Evolutionary conservation across 495 filamentous ascomycete species (phyloP), one percentile per base, ranked within the genome.

Genomic region (Neurospora sp.): DNA sequence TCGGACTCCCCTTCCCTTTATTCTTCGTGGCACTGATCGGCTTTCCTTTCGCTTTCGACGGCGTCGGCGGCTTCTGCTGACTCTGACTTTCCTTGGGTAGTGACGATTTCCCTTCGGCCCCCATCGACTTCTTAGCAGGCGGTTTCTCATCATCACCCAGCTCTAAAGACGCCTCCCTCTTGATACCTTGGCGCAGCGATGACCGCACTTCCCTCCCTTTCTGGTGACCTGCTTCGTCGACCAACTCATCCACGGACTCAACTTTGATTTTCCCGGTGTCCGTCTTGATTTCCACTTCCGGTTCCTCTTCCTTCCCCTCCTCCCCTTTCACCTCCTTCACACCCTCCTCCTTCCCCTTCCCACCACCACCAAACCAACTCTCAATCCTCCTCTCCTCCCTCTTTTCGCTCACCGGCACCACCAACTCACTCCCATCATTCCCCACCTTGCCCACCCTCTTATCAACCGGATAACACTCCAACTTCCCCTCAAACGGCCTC

Each of bases 381-480:
- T 91, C 92, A 79, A 99, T 98, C 74, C 94, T 96, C 46, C 84
- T 88, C 83, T 96, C 97, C 77, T 97, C 97, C 78, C 94, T 92
- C 70, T 87, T 90, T 80, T 91, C 94, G 76, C 90, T 86, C 59
- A 97, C 82, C 0, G 94, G 94, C 2, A 97, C 84, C 46, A 98
- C 88, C 79, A 98, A 97, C 3, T 84, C 86, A 0, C 91, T 89
- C 20, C 90, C 93, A 79, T 97, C 92, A 75, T 97, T 97, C n/a
- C 95, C 94, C 2, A 97, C 96, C 83, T 97, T 98, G 0, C 94
- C 94, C 0, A 99, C 96, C 14, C 96, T 94, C 79, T 92, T 93
- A 66, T 87, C 88, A 3, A 99, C 96, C 16, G 90, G 88, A 79
- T 97, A 98, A 38, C 91, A 89, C 54, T 96, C 94, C 39, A 99